phyloP scores from a whole-genome alignment of 768 basidiomycete genomes.

The Auriscalpium microsporum region DNA sequence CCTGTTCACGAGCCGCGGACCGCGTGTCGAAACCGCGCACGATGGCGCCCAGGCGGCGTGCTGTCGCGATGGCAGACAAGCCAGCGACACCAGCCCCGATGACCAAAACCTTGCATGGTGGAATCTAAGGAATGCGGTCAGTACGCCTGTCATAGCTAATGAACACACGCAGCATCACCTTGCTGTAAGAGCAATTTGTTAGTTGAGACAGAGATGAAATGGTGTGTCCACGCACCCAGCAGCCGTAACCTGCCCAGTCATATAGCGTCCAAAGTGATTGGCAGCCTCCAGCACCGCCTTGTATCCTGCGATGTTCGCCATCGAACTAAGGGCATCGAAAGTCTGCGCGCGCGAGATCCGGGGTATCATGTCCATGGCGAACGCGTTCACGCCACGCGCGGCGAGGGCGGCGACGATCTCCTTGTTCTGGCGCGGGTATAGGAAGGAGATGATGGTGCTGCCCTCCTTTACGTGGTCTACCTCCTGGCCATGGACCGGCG shows the following conservation, averaged over 20 bases:
- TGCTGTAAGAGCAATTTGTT: conserved; percentile 23
- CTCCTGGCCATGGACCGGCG: conserved; percentile 61
- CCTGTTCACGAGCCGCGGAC: conserved; percentile 78
- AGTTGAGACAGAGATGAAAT: conserved; percentile 2
- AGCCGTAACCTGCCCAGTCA: conserved; percentile 87
- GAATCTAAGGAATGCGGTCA: conserved; percentile 41
- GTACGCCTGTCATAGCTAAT: background rate
- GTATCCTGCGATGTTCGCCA: conserved; percentile 94
- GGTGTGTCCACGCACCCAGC: conserved; percentile 55
- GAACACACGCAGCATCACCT: conserved; percentile 23
- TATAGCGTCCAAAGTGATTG: conserved; percentile 81
- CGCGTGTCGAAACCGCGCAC: conserved; percentile 86
- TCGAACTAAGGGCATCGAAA: conserved; percentile 85
- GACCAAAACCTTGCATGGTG: conserved; percentile 78
- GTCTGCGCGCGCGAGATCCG: conserved; percentile 86
- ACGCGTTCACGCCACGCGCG: conserved; percentile 57
- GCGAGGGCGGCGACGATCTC: conserved; percentile 60
- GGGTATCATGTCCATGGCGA: conserved; percentile 92
- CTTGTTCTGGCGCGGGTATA: conserved; percentile 81
- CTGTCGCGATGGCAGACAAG: conserved; percentile 80
- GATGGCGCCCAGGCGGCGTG: conserved; percentile 76
- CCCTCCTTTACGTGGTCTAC: conserved; percentile 55
- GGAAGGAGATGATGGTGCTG: conserved; percentile 74
- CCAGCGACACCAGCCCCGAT: conserved; percentile 89
- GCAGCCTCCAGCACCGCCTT: conserved; percentile 88